phyloP scores from a whole-genome alignment of 805 yeast species.

The Sugiyamaella valdiviana region DNA sequence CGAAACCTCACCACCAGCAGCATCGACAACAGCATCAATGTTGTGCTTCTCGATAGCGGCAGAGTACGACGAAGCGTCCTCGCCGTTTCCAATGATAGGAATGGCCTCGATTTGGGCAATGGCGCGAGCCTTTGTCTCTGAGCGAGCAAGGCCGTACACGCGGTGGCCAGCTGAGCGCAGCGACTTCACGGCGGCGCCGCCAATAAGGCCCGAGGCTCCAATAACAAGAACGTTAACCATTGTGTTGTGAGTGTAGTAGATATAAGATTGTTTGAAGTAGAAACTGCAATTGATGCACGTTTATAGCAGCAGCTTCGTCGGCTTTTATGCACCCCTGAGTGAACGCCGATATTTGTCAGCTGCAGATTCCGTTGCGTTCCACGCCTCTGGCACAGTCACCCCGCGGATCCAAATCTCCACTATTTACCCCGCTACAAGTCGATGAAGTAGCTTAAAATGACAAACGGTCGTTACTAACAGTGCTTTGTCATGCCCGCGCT shows the following conservation, averaged over 20 bases:
- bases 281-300: neutral
- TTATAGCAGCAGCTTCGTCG: neutral
- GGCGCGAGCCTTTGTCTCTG: conserved; percentile 4
- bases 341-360: too few species aligned
- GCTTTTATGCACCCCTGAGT: too few species aligned
- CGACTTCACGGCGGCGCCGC: conserved; percentile 1
- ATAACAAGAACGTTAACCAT: conserved; percentile 11
- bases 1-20: conserved; percentile 5
- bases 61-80: conserved; percentile 3
- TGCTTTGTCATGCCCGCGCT: too few species aligned
- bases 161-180: conserved; percentile 7
- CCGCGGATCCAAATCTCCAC: too few species aligned
- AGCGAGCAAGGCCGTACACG: conserved; percentile 13
- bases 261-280: neutral
- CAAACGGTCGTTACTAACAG: too few species aligned
- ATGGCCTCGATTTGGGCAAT: conserved; percentile 5
- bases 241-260: neutral
- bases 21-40: conserved; percentile 10
- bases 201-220: conserved; percentile 15
- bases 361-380: too few species aligned
- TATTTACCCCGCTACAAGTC: too few species aligned
- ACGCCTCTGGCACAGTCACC: too few species aligned
- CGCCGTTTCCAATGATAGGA: conserved; percentile 8
- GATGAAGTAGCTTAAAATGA: too few species aligned
- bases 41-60: conserved; percentile 6